phyloP scores from a whole-genome alignment of 805 yeast species.

The Ogataea polymorpha region DNA sequence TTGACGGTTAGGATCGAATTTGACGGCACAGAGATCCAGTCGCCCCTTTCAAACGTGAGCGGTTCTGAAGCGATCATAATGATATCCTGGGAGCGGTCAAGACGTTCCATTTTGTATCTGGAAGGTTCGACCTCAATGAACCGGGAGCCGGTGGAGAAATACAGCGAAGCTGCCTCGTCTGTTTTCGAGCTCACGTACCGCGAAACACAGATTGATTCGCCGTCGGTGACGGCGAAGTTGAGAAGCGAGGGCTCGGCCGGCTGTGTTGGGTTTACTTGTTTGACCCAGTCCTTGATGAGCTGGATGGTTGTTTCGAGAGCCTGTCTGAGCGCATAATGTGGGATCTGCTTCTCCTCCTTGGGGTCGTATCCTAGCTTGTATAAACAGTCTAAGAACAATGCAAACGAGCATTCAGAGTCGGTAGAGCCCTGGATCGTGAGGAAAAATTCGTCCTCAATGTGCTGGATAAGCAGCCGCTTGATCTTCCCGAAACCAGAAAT shows the following conservation, averaged over 20 bases:
- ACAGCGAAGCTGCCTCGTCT: constrained; percentile 95
- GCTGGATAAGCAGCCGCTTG: constrained; percentile 68
- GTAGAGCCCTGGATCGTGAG: constrained; percentile 86
- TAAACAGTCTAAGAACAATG: constrained; percentile 75
- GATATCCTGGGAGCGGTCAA: constrained; percentile 89
- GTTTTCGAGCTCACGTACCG: constrained; percentile 84
- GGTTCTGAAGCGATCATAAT: constrained; percentile 97
- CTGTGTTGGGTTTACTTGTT: constrained; percentile 44
- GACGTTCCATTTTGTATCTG: constrained; percentile 88
- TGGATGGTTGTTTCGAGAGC: constrained; percentile 76
- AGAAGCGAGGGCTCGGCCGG: constrained; percentile 72
- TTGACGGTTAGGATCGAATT: constrained; percentile 80
- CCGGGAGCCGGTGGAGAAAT: constrained; percentile 89
- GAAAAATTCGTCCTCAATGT: constrained; percentile 77
- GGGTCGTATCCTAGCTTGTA: constrained; percentile 77
- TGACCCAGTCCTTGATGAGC: constrained; percentile 75
- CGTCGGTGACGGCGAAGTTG: constrained; percentile 95
- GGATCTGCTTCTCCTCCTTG: constrained; percentile 25
- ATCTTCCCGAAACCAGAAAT: constrained; percentile 69
- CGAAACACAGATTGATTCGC: constrained; percentile 78
- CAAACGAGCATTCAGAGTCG: constrained; percentile 94
- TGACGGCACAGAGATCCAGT: constrained; percentile 96
- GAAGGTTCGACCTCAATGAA: constrained; percentile 91
- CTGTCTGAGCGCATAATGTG: constrained; percentile 54
- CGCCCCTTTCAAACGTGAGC: constrained; percentile 91